Conservation (phyloP, 176 grass and related monocot genomes). For the Eremochloa ophiuroides region DNA sequence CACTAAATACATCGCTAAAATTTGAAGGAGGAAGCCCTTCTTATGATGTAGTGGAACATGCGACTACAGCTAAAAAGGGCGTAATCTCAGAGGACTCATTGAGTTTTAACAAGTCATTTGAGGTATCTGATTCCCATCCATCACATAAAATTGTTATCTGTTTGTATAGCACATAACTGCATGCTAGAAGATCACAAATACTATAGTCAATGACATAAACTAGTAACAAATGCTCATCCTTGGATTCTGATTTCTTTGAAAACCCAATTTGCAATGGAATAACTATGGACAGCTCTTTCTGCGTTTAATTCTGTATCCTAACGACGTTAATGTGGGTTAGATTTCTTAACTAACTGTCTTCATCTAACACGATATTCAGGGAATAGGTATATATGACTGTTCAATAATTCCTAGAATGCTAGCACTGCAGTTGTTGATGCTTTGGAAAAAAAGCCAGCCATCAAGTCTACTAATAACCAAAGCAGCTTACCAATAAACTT, state of each 20-base stretch:
- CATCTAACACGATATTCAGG: not conserved
- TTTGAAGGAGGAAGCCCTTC: constrained; percentile 25
- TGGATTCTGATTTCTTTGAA: not conserved
- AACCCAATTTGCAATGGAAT: constrained; percentile 1
- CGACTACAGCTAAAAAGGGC: constrained; percentile 23
- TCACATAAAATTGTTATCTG: not conserved
- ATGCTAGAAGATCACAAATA: not conserved
- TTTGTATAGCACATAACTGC: not conserved
- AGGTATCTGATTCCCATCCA: constrained; percentile 41
- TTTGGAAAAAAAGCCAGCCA: not conserved
- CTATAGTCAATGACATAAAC: not conserved
- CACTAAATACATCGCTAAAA: constrained; percentile 55
- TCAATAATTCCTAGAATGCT: not conserved
- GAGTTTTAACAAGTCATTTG: not conserved
- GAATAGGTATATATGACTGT: not conserved
- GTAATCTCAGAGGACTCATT: constrained; percentile 38
- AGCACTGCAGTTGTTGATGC: not conserved
- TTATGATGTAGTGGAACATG: constrained; percentile 17
- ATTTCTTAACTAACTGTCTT: not conserved
- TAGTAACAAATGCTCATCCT: not conserved
- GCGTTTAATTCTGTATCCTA: not conserved
- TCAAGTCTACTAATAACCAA: not conserved
- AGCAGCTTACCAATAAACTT: constrained; percentile 5
- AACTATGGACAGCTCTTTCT: not conserved
- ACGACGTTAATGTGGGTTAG: not conserved